A percentile compares a stretch with the other conserved stretches of the same genome.
These are phyloP conservation scores for Pythium apleroticum DNA, from an alignment of 352 stramenopile genomes.

Conservation along the genomic window DNA sequence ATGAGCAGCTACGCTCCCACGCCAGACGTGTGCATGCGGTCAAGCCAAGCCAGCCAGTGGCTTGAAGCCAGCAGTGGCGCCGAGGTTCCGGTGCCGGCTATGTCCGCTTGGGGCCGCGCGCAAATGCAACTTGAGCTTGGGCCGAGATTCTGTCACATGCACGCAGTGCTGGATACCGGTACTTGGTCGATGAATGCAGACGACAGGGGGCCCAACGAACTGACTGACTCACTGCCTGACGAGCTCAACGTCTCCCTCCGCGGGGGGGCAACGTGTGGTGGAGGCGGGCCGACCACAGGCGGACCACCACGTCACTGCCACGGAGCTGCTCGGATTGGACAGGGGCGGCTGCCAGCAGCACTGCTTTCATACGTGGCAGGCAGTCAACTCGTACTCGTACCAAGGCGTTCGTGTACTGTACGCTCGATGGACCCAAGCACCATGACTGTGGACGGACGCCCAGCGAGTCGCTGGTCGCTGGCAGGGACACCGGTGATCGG, in stretches of 20 bases:
- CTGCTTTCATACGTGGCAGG: background rate
- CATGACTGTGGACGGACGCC: background rate
- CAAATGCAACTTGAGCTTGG: conserved; percentile 31
- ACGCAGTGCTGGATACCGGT: background rate
- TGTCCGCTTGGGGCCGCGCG: conserved; percentile 25
- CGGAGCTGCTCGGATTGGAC: background rate
- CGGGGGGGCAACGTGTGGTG: conserved; percentile 1
- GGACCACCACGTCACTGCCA: background rate
- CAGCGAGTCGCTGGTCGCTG: too few species aligned
- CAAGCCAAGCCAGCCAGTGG: background rate
- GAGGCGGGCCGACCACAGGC: background rate
- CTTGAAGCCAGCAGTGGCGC: background rate
- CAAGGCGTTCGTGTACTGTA: background rate
- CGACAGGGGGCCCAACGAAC: background rate
- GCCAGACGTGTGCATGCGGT: background rate
- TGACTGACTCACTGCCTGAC: background rate
- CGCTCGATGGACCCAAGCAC: conserved; percentile 2
- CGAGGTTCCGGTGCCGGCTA: conserved; percentile 27
- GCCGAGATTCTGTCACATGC: conserved; percentile 28
- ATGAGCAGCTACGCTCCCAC: conserved; percentile 19
- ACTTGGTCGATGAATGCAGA: background rate
- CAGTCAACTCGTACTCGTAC: background rate
- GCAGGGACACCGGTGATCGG: too few species aligned
- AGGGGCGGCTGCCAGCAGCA: background rate
- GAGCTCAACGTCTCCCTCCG: background rate